Evolutionary conservation across 2,329 filamentous ascomycete genomes (phyloP).

Genomic region (Claviceps digitariae): DNA sequence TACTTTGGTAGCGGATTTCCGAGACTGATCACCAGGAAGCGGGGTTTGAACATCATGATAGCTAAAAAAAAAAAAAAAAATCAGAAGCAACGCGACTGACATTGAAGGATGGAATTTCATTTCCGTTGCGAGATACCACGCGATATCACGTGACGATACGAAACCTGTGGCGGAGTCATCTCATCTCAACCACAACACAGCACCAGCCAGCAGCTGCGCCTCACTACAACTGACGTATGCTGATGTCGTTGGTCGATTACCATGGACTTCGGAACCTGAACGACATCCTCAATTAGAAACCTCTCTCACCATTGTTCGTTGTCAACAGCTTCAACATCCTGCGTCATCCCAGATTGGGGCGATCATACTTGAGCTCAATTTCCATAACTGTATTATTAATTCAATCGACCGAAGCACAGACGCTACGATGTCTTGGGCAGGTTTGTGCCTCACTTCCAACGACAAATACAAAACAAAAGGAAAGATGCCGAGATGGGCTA

Average conservation of each 20-base stretch:
- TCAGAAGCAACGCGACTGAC: neutral
- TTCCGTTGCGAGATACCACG: slow-evolving; percentile 6
- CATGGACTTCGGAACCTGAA: slow-evolving; percentile 19
- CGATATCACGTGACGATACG: slow-evolving; percentile 16
- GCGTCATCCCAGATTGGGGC: neutral
- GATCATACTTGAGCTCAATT: neutral
- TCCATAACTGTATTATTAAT: neutral
- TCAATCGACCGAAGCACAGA: slow-evolving; percentile 5
- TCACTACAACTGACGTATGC: slow-evolving; percentile 10
- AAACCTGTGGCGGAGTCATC: slow-evolving; percentile 7
- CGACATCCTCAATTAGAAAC: neutral
- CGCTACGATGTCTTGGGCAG: slow-evolving; percentile 56
- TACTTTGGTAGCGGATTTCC: slow-evolving; percentile 70
- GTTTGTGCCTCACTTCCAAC: slow-evolving; percentile 23
- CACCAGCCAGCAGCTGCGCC: slow-evolving; percentile 3
- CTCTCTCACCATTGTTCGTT: neutral
- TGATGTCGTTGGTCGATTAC: slow-evolving; percentile 12
- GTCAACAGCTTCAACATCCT: neutral
- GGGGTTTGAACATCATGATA: slow-evolving; percentile 24
- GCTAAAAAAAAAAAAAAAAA: neutral
- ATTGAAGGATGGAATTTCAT: neutral
- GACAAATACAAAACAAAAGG: neutral
- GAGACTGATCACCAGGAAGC: slow-evolving; percentile 70
- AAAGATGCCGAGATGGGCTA: slow-evolving; percentile 10
- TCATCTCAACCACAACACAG: neutral